Base-by-base conservation (phyloP, 1,139 yeast genomes). In the Sugiyamaella castrensis region DNA sequence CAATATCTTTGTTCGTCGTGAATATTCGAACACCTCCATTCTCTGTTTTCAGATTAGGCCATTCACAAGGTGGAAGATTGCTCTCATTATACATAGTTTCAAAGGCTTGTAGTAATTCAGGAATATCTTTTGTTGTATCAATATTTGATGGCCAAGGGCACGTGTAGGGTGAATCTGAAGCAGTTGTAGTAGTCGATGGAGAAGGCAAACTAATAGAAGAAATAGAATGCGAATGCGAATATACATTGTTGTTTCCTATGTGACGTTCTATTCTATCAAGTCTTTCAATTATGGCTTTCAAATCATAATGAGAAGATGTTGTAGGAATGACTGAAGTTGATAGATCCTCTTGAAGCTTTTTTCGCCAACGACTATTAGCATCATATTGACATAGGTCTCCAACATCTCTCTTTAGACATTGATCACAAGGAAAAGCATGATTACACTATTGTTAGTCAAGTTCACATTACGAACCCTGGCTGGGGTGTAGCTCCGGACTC, bases 11-110 rank as follows among this genome's bases (percentile, higher is more conserved):
- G 30, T 29, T 26, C 12, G 13, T 8, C 9, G 29, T 34, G 12
- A 42, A 42, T 12, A 42, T 42, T 15, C 26, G 46, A 30, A 42
- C 35, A 4, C 24, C 24, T 3, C 24, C 24, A 19, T n/a, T n/a
- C n/a, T 30, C 33, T 5, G 37, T 15, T 19, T 43, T 45, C 16
- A 41, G 24, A 26, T 47, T 47, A 7, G 51, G 36, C 36, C 46
- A 47, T 38, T 47, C 51, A 26, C 51, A 47, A 1, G 44, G 51
- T 11, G 51, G 51, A 9, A 47, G 51, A n/a, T 38, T 35, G n/a
- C 40, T 47, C 29, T 37, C 34, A 35, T 36, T 32, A 12, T 38
- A 39, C n/a, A 47, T 42, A 12, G 35, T 38, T 13, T 47, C 51
- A 15, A 47, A 36, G 9, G 28, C 32, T 24, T 39, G 35, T 2